A percentile compares a stretch with the other conserved stretches of the same genome.
Evolutionary conservation across 768 basidiomycete genomes (phyloP).

Genomic region (Boletus sp.): DNA sequence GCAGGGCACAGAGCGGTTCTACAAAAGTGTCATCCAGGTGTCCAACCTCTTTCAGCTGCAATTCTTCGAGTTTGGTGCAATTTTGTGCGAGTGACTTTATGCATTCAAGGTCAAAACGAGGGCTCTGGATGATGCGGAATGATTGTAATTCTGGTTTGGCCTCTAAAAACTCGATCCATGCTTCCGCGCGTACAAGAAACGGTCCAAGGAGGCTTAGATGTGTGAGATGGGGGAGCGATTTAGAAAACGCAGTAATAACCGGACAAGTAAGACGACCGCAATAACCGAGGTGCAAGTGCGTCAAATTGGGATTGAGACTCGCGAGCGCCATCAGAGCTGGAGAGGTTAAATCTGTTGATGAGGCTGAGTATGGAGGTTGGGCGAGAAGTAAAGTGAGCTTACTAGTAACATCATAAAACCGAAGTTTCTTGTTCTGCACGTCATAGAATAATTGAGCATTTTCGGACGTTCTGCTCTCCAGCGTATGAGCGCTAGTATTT

Average conservation of each 20-base stretch:
- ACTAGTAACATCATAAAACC: slow-evolving; percentile 90
- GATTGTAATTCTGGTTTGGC: slow-evolving; percentile 58
- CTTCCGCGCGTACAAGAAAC: slow-evolving; percentile 70
- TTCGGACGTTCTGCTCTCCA: slow-evolving; percentile 56
- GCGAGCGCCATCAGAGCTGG: slow-evolving; percentile 68
- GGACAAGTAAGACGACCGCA: slow-evolving; percentile 78
- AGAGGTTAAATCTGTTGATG: slow-evolving; percentile 59
- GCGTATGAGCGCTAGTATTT: background rate
- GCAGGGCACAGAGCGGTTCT: slow-evolving; percentile 38
- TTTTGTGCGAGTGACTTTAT: slow-evolving; percentile 51
- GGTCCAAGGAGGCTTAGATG: slow-evolving; percentile 83
- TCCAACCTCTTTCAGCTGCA: slow-evolving; percentile 79
- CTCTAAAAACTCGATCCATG: slow-evolving; percentile 75
- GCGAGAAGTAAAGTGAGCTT: slow-evolving; percentile 26
- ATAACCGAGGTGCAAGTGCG: slow-evolving; percentile 72
- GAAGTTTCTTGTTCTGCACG: slow-evolving; percentile 58
- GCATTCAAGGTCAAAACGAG: slow-evolving; percentile 76
- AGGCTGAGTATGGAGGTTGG: background rate
- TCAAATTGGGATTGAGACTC: slow-evolving; percentile 80
- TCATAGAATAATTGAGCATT: slow-evolving; percentile 87
- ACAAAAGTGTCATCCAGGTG: slow-evolving; percentile 65
- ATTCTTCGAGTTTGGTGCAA: slow-evolving; percentile 55
- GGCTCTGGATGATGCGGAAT: slow-evolving; percentile 82
- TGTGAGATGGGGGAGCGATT: slow-evolving; percentile 60
- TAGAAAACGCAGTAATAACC: slow-evolving; percentile 56